phyloP scores from a whole-genome alignment of 805 yeast genomes.

The Jamesozyma spencerorum region DNA sequence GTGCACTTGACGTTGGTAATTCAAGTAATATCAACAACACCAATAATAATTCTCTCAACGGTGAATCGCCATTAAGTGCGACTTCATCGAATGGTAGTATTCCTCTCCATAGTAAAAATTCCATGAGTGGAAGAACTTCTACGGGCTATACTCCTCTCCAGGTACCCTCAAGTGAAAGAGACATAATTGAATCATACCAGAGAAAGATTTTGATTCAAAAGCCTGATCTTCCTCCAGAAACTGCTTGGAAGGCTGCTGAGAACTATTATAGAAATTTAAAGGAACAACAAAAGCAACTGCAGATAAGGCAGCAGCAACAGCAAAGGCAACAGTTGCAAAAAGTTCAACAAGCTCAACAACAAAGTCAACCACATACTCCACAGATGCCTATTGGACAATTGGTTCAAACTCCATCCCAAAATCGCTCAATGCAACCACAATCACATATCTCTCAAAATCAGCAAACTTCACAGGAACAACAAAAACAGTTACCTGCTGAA shows the following conservation, averaged over 20 bases:
- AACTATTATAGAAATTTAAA: conserved; percentile 20
- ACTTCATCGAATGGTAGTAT: not conserved
- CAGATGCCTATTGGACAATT: conserved; percentile 14
- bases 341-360: conserved; percentile 22
- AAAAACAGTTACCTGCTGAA: not conserved
- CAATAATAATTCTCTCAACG: not conserved
- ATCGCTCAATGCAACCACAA: conserved; percentile 1
- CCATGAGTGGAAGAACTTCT: not conserved
- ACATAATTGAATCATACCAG: conserved; percentile 26
- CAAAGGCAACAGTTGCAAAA: conserved; percentile 30
- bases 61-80: not conserved
- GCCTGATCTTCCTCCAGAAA: conserved; percentile 25
- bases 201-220: conserved; percentile 26
- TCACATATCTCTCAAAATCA: conserved; percentile 2
- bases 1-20: not conserved
- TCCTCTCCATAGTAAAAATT: not conserved
- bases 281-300: conserved; percentile 19
- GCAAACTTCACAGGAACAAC: not conserved
- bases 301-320: conserved; percentile 20
- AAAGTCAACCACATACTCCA: conserved; percentile 17
- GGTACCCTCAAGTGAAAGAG: conserved; percentile 21
- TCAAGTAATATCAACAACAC: not conserved
- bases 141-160: conserved; percentile 3
- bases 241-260: conserved; percentile 29
- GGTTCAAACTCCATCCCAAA: not conserved